Evolutionary conservation across 2,329 filamentous ascomycete species (phyloP).

Genomic region (Exophiala calicioides): DNA sequence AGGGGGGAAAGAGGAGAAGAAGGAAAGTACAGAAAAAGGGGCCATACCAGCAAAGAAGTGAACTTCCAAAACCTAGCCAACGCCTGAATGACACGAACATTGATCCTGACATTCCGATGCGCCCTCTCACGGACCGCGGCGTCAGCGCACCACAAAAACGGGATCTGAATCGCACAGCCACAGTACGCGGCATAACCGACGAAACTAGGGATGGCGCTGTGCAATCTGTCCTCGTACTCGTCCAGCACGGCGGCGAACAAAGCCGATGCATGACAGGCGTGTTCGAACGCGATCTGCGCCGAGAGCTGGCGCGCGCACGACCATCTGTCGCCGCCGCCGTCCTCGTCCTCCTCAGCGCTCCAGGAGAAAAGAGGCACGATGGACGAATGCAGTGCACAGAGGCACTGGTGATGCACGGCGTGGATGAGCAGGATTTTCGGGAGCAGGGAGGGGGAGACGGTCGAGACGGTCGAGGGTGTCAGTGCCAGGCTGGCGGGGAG

Average conservation of each 20-base stretch:
- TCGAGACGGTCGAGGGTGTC: not conserved
- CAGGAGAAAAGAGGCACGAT: constrained; percentile 13
- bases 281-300: constrained; percentile 16
- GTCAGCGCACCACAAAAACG: constrained; percentile 18
- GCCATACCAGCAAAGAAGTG: constrained; percentile 8
- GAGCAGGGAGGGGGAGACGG: not conserved
- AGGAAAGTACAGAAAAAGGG: no score
- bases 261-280: constrained; percentile 11
- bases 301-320: constrained; percentile 8
- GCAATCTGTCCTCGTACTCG: not conserved
- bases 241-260: constrained; percentile 4
- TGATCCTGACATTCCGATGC: constrained; percentile 10
- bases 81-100: constrained; percentile 10
- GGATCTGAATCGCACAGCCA: constrained; percentile 14
- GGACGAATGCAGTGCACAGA: not conserved
- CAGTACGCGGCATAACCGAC: constrained; percentile 12
- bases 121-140: not conserved
- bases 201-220: constrained; percentile 6
- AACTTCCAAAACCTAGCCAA: constrained; percentile 17
- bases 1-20: no score
- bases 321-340: constrained; percentile 11
- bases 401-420: not conserved
- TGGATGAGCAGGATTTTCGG: constrained; percentile 1
- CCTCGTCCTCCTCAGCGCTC: no score
- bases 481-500: no score